phyloP scores from a whole-genome alignment of 2,329 filamentous ascomycete species.

The Ophiostoma angusticollis region DNA sequence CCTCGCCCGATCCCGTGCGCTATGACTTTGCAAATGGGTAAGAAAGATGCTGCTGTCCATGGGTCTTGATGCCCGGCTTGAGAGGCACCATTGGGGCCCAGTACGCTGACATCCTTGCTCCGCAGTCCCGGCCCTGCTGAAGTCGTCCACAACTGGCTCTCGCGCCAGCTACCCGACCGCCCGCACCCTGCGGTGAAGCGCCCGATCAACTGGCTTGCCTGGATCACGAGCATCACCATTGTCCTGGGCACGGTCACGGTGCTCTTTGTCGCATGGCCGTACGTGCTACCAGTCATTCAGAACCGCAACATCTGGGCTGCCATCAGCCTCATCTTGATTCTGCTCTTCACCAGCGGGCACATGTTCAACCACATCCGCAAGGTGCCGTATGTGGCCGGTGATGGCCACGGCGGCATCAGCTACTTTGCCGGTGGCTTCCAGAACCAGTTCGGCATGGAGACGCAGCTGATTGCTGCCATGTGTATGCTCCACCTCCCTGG shows the following conservation, averaged over 20 bases:
- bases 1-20: constrained; percentile 55
- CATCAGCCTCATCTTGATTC: constrained; percentile 72
- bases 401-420: constrained; percentile 72
- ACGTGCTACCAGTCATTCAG: constrained; percentile 67
- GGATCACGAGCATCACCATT: constrained; percentile 54
- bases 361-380: constrained; percentile 99
- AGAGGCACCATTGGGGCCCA: too few species aligned
- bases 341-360: constrained; percentile 89
- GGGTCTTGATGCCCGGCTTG: constrained; percentile 49
- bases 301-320: constrained; percentile 93
- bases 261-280: constrained; percentile 59
- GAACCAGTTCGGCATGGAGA: constrained; percentile 87
- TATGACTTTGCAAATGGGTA: constrained; percentile 80
- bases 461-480: constrained; percentile 84
- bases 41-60: constrained; percentile 16
- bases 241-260: constrained; percentile 57
- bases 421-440: constrained; percentile 91
- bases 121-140: constrained; percentile 62
- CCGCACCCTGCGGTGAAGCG: constrained; percentile 67
- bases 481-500: constrained; percentile 55
- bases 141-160: constrained; percentile 64
- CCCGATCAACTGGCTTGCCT: constrained; percentile 76
- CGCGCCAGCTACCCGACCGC: constrained; percentile 62
- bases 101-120: not conserved
- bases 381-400: constrained; percentile 78